These are phyloP conservation scores for Cladosporium velox DNA, from an alignment of 2,329 filamentous ascomycete species.

Conservation along the genomic window DNA sequence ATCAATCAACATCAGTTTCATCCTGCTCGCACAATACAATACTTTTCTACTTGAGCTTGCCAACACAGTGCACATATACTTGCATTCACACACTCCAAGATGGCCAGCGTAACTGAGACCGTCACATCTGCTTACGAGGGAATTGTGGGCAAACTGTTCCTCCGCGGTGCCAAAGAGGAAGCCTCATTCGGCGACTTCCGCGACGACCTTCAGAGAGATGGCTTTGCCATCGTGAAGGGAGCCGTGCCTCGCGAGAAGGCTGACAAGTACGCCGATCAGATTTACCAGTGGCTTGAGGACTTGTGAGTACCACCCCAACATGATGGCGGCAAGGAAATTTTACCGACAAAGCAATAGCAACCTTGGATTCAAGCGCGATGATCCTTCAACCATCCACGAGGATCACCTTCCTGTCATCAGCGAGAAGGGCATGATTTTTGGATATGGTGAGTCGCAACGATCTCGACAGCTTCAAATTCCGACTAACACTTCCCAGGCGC, in stretches of 20 bases:
- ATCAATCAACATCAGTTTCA: neutral
- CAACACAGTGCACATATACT: neutral
- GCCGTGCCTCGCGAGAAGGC: slow-evolving; percentile 48
- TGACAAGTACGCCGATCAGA: slow-evolving; percentile 37
- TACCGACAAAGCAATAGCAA: slow-evolving; percentile 27
- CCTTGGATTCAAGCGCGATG: slow-evolving; percentile 41
- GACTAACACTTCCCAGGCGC: slow-evolving; percentile 21
- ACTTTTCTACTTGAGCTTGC: neutral
- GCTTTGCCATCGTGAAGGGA: slow-evolving; percentile 50
- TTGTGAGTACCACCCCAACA: slow-evolving; percentile 30
- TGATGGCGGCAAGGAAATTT: too few relatives aligned
- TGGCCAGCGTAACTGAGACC: neutral
- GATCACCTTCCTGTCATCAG: slow-evolving; percentile 43
- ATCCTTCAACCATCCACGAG: slow-evolving; percentile 41
- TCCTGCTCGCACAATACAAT: neutral
- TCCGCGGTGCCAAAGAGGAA: slow-evolving; percentile 8
- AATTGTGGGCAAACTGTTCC: slow-evolving; percentile 2
- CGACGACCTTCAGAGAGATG: slow-evolving; percentile 42
- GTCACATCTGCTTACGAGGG: neutral
- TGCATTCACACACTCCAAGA: neutral
- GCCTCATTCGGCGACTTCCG: slow-evolving; percentile 35
- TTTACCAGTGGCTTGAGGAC: slow-evolving; percentile 37
- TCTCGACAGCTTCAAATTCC: too few relatives aligned
- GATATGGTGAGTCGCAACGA: slow-evolving; percentile 31
- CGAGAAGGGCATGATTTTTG: slow-evolving; percentile 35